These are phyloP conservation scores for Gentiana straminea DNA, from an alignment of 257 asterid species.

Conservation along the genomic window DNA sequence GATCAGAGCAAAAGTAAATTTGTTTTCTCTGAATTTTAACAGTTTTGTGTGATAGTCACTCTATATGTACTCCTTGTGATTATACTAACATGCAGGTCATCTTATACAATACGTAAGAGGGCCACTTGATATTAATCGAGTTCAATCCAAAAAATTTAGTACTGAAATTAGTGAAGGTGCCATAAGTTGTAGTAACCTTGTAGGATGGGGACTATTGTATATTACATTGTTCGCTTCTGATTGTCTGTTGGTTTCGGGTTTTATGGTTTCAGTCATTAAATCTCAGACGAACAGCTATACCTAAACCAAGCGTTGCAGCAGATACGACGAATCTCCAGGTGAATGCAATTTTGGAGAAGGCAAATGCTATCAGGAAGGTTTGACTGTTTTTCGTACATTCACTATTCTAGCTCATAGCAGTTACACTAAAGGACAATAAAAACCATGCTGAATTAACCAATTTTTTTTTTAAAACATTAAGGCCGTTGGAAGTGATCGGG, in stretches of 20 bases:
- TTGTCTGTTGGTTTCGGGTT: not conserved
- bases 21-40: not conserved
- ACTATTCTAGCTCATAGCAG: not conserved
- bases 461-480: conserved; percentile 18
- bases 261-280: conserved; percentile 54
- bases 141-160: not conserved
- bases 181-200: not conserved
- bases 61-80: not conserved
- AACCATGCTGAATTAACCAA: not conserved
- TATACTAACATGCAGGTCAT: no score
- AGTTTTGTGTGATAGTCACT: conserved; percentile 2
- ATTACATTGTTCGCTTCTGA: no score
- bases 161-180: not conserved
- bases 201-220: no score
- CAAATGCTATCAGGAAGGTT: conserved; percentile 91
- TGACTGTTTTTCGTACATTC: conserved; percentile 15
- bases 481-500: conserved; percentile 93
- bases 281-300: conserved; percentile 56
- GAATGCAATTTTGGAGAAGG: conserved; percentile 76
- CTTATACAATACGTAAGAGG: not conserved
- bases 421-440: not conserved
- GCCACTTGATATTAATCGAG: not conserved
- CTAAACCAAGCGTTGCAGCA: conserved; percentile 37
- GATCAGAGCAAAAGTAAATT: conserved; percentile 74
- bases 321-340: conserved; percentile 50